These are phyloP conservation scores for Sporisorium sorghi DNA, from an alignment of 1,284 basidiomycete species.

Conservation along the genomic window DNA sequence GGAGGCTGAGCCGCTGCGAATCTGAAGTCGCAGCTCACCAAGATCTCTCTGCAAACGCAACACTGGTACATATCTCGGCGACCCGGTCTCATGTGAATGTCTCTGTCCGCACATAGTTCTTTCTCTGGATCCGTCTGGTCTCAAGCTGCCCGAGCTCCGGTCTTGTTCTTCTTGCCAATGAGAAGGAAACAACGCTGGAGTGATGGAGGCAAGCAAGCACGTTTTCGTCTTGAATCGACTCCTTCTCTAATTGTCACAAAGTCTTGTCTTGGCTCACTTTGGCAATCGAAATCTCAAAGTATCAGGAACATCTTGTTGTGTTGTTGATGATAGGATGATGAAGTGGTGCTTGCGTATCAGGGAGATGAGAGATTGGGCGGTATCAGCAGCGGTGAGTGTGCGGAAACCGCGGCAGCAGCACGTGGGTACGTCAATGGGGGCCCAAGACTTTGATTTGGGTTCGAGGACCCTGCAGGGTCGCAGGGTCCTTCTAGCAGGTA, in stretches of 20 bases:
- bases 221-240: not conserved
- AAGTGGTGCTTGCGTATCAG: no score
- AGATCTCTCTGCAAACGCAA: not conserved
- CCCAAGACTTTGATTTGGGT: not conserved
- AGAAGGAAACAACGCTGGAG: not conserved
- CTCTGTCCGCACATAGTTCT: not conserved
- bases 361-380: no score
- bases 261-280: not conserved
- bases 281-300: not conserved
- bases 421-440: not conserved
- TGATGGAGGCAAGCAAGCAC: not conserved
- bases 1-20: constrained; percentile 48
- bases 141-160: not conserved
- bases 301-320: not conserved
- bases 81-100: not conserved
- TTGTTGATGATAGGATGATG: not conserved
- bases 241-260: not conserved
- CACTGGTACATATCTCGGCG: constrained; percentile 2
- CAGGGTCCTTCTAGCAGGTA: no score
- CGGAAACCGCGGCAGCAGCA: no score
- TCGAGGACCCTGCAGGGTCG: constrained; percentile 3
- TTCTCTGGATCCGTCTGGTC: not conserved
- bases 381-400: no score
- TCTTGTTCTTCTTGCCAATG: not conserved
- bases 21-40: constrained; percentile 9